phyloP scores from a whole-genome alignment of 208 protist species.

The Crithidia bombi region DNA sequence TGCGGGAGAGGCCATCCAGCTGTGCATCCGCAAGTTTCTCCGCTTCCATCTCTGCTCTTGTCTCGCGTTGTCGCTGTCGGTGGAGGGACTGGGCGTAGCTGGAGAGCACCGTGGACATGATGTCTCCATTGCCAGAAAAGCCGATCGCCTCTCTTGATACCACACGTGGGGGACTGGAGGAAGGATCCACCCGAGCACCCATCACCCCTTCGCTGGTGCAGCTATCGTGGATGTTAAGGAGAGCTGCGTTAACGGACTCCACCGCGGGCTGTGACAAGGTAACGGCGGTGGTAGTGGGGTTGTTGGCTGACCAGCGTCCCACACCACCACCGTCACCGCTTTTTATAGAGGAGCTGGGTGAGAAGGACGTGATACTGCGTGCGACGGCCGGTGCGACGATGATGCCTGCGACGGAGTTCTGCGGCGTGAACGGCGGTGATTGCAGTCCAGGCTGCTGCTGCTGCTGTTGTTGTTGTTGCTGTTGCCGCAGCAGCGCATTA shows the following conservation, averaged over 20 bases:
- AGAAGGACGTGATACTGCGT: not conserved
- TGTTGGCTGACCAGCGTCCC: not conserved
- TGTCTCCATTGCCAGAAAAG: not conserved
- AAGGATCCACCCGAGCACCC: not conserved
- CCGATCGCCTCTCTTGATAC: not conserved
- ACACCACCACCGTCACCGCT: not conserved
- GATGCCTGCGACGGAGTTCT: not conserved
- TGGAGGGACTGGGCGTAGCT: conserved; percentile 6
- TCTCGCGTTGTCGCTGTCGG: not conserved
- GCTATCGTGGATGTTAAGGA: not conserved
- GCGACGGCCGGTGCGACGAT: not conserved
- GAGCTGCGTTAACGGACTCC: not conserved
- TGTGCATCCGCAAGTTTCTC: not conserved
- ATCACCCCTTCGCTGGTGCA: not conserved
- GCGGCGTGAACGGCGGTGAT: not conserved
- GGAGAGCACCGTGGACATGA: conserved; percentile 7
- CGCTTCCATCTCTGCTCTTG: not conserved
- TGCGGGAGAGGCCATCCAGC: conserved; percentile 6
- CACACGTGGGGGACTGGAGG: no score
- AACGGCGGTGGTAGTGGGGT: not conserved
- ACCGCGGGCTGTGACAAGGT: not conserved
- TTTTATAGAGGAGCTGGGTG: not conserved
- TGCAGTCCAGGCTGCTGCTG: not conserved
- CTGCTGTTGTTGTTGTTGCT: not conserved
- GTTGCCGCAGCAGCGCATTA: not conserved